Conservation (phyloP, 2,329 filamentous ascomycete genomes). For the Lachnellula cervina region DNA sequence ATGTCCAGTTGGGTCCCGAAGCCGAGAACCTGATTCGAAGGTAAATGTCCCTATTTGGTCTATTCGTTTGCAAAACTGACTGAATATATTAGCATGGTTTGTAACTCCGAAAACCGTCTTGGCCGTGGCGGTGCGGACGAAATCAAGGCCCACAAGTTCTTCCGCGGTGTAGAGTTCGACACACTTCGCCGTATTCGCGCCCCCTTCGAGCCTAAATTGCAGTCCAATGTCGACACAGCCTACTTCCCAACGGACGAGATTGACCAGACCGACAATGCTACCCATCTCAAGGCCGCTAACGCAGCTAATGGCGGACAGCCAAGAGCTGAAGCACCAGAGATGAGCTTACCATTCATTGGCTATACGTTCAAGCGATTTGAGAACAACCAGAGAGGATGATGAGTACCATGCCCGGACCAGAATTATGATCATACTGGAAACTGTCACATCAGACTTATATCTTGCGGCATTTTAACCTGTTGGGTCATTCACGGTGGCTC, state of each 20-base stretch:
- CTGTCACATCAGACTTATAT: too few species aligned
- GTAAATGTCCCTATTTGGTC: slow-evolving; percentile 45
- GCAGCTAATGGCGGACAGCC: slow-evolving; percentile 48
- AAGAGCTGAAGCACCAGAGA: slow-evolving; percentile 79
- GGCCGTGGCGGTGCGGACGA: slow-evolving; percentile 82
- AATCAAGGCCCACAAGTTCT: slow-evolving; percentile 92
- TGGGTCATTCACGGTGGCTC: slow-evolving; percentile 2
- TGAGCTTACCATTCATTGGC: slow-evolving; percentile 92
- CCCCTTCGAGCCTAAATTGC: slow-evolving; percentile 90
- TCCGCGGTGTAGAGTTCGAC: slow-evolving; percentile 94
- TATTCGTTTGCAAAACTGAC: slow-evolving; percentile 24
- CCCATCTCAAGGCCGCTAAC: slow-evolving; percentile 68
- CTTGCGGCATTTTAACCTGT: slow-evolving; percentile 2
- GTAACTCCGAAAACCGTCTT: slow-evolving; percentile 87
- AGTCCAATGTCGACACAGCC: slow-evolving; percentile 90
- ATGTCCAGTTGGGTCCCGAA: slow-evolving; percentile 81
- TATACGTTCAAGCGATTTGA: slow-evolving; percentile 98
- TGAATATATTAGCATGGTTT: slow-evolving; percentile 65
- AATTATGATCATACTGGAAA: too few species aligned
- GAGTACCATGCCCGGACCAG: slow-evolving; percentile 2
- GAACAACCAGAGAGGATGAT: slow-evolving; percentile 58
- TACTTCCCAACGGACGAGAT: slow-evolving; percentile 99
- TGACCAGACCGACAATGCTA: slow-evolving; percentile 90
- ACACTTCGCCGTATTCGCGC: slow-evolving; percentile 87
- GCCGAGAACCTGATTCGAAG: slow-evolving; percentile 89